Conservation (phyloP, 116 monocot genomes). For the Iris pallida region DNA sequence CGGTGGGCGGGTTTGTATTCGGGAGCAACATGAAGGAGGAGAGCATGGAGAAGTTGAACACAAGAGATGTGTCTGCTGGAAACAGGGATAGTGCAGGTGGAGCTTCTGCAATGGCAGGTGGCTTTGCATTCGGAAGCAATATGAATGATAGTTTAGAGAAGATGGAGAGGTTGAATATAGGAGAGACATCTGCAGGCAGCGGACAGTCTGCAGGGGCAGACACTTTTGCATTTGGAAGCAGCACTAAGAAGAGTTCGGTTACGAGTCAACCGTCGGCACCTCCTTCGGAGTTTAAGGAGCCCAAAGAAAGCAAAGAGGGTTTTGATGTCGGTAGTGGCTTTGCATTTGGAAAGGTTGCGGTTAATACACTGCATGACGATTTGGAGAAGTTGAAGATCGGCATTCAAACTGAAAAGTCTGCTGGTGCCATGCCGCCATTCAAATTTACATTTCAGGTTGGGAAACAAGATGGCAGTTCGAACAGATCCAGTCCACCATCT, state of each 20-base stretch:
- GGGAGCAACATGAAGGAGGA: conserved; percentile 1
- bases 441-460: not conserved
- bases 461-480: not conserved
- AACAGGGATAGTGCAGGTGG: too few species aligned
- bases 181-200: too few species aligned
- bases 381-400: conserved; percentile 18
- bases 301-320: conserved; percentile 2
- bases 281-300: not conserved
- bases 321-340: conserved; percentile 1
- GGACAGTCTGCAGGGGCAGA: too few species aligned
- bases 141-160: too few species aligned
- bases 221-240: not conserved
- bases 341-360: conserved; percentile 1
- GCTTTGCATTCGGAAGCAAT: too few species aligned
- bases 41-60: too few species aligned
- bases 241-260: not conserved
- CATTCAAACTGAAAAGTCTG: not conserved
- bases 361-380: conserved; percentile 11
- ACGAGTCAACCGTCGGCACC: not conserved
- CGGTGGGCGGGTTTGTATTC: conserved; percentile 17
- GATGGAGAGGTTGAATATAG: too few species aligned
- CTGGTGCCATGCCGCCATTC: not conserved
- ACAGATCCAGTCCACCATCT: not conserved
- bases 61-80: too few species aligned
- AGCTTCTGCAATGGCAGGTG: too few species aligned